Conservation (phyloP, 306 rosid species). For the Sphenostylis stenocarpa region DNA sequence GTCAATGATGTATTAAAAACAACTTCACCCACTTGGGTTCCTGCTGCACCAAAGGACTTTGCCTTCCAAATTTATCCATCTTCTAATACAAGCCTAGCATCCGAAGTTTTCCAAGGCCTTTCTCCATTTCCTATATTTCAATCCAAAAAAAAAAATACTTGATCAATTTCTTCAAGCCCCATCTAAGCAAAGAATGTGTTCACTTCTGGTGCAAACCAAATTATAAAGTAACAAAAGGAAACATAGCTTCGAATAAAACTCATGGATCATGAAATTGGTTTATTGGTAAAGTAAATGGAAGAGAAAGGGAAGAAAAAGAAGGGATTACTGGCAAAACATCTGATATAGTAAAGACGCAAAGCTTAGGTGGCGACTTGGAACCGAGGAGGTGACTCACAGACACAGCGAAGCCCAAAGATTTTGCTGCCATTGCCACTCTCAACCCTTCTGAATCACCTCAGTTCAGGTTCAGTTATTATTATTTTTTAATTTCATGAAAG, state of each 20-base stretch:
- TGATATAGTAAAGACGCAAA: conserved; percentile 29
- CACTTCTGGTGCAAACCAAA: neutral
- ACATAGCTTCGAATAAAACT: too few species aligned
- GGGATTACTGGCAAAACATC: conserved; percentile 46
- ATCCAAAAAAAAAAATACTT: neutral
- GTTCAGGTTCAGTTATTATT: neutral
- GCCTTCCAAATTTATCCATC: conserved; percentile 96
- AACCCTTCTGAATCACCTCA: neutral
- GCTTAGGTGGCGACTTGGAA: conserved; percentile 29
- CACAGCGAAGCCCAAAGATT: conserved; percentile 38
- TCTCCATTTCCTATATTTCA: conserved; percentile 54
- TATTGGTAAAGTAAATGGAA: too few species aligned
- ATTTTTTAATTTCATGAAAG: too few species aligned
- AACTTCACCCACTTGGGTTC: conserved; percentile 98
- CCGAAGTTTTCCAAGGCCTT: conserved; percentile 89
- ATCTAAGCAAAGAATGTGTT: neutral
- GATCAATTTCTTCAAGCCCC: conserved; percentile 18
- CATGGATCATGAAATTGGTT: too few species aligned
- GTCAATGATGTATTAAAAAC: conserved; percentile 91
- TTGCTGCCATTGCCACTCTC: conserved; percentile 40
- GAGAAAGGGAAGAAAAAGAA: neutral
- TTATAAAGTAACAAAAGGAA: neutral
- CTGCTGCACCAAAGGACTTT: conserved; percentile 87
- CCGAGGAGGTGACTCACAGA: conserved; percentile 20
- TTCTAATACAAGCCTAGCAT: conserved; percentile 84